Base-by-base conservation (phyloP, 2,329 filamentous ascomycete genomes). In the Trichoderma sp. region DNA sequence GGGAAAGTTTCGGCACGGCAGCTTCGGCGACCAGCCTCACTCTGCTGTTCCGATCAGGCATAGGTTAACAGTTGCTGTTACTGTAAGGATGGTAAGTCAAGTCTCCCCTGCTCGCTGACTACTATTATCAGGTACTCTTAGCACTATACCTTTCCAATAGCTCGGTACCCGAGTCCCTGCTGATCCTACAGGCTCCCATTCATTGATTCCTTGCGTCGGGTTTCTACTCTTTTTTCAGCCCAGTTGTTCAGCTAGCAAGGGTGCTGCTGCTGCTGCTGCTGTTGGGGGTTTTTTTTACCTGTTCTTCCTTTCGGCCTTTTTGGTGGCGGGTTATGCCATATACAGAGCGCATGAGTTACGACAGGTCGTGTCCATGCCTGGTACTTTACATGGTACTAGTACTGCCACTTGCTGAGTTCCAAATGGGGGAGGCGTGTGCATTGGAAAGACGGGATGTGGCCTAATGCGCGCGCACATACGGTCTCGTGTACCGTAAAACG, bases 391-490 rank as follows among this genome's bases (percentile, higher is more conserved):
- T 57, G 62, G 19, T 52, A 52, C 40, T n/a, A 43, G 40, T 43
- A 43, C 16, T 43, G 40, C 40, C 19, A 43, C 55, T 49, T 24
- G 8, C 10, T 13, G 21, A 49, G 6, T 11, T 52, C 40, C 29
- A 52, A 40, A 66, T 40, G 40, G 55, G 55, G 63, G 63, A 66
- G 63, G 63, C 63, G 63, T 66, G 63, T 66, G 63, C 63, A 66
- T 66, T 29, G 37, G 16, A 31, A 47, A 21, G 37, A 31, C 49
- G 37, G 29, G 35, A 47, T 66, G 58, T 66, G 58, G 55, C 63
- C 55, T 58, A 35, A 66, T 66, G 63, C 55, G 63, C 63, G 63
- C 62, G 52, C 61, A 33, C 61, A 43, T 43, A 33, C 61, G 47
- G 27, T 27, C 55, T 66, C 63, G 63, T 66, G 63, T 66, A 33